Evolutionary conservation across 2,329 filamentous ascomycete species (phyloP).

Genomic region (Stagonosporopsis cucurbitacearum): DNA sequence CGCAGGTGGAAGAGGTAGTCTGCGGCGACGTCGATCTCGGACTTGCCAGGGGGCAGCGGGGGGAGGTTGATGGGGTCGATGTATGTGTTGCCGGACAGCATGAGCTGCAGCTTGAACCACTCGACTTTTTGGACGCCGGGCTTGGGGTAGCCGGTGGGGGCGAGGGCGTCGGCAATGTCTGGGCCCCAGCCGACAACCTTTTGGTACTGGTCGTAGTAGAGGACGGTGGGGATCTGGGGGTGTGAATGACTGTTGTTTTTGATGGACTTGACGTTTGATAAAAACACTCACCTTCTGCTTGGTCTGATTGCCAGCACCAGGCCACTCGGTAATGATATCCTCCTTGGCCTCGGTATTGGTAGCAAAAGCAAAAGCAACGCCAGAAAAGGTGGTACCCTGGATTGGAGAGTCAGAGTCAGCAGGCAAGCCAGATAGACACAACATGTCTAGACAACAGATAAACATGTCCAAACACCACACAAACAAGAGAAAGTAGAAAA

Average conservation of each 20-base stretch:
- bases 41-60: conserved; percentile 95
- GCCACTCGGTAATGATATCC: conserved; percentile 99
- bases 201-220: conserved; percentile 99
- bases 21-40: conserved; percentile 98
- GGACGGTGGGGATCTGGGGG: conserved; percentile 91
- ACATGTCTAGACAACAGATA: too few species aligned
- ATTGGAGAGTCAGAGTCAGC: conserved; percentile 8
- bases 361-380: conserved; percentile 90
- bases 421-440: too few species aligned
- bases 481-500: too few species aligned
- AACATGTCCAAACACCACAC: too few species aligned
- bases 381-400: conserved; percentile 97
- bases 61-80: conserved; percentile 99
- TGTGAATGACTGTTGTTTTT: too few species aligned
- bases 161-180: conserved; percentile 95
- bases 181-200: conserved; percentile 99
- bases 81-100: conserved; percentile 98
- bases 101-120: conserved; percentile 99
- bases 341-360: conserved; percentile 98
- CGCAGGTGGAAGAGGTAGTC: conserved; percentile 98
- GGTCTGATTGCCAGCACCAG: conserved; percentile 93
- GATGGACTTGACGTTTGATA: too few species aligned
- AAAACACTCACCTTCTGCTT: conserved; percentile 90
- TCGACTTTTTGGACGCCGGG: conserved; percentile 98
- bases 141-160: conserved; percentile 96